Conservation (phyloP, 352 stramenopile species). For the Phytophthora cactorum region DNA sequence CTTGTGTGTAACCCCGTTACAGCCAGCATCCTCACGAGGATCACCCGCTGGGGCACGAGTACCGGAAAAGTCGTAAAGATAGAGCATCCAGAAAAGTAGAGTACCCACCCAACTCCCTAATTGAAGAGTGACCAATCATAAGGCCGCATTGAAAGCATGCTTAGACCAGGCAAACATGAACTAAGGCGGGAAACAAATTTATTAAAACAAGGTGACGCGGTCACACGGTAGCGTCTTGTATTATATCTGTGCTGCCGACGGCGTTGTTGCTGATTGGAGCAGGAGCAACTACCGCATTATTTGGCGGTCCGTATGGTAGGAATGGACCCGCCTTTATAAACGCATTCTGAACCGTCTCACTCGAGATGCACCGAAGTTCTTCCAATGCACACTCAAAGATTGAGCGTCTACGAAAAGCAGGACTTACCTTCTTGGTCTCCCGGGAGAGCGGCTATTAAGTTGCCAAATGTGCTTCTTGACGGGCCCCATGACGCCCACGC, state of each 20-base stretch:
- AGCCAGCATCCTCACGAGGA: no score
- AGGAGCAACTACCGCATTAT: neutral
- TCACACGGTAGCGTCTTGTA: neutral
- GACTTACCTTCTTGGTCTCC: neutral
- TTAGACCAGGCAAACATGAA: neutral
- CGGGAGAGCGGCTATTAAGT: neutral
- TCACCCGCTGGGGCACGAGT: neutral
- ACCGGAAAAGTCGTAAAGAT: constrained; percentile 1
- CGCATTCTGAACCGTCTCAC: neutral
- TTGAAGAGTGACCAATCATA: neutral
- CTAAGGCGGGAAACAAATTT: neutral
- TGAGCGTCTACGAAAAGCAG: neutral
- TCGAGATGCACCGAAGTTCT: neutral
- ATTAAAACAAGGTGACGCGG: neutral
- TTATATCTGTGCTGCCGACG: neutral
- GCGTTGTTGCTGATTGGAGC: neutral
- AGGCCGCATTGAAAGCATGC: neutral
- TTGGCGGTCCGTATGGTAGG: neutral
- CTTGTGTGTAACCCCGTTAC: no score
- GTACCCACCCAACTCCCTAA: neutral
- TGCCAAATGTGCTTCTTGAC: neutral
- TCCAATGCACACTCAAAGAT: neutral
- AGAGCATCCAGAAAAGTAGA: neutral
- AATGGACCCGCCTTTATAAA: neutral
- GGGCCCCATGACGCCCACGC: neutral